Base-by-base conservation (phyloP, 2,329 filamentous ascomycete genomes). In the Nigrospora osmanthi region DNA sequence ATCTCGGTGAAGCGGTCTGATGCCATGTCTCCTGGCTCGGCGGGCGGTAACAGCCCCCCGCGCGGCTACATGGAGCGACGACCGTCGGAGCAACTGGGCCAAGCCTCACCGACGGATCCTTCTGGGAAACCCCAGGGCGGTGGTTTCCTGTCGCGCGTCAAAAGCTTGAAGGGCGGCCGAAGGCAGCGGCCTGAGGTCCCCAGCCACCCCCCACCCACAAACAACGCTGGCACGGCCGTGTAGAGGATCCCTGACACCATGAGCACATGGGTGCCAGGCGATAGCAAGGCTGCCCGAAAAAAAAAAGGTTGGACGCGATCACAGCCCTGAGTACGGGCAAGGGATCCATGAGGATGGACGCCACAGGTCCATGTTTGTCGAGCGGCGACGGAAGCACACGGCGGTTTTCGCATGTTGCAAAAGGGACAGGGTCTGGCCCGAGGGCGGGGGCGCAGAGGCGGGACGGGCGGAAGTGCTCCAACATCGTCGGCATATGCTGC, bases 81-180 rank as follows among this genome's bases (percentile, higher is more conserved):
- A 53, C 63, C 73, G 3, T 89, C 85, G 5, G 69, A 74, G 14
- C 84, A 87, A 52, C 72, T 67, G 11, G 60, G 63, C 30, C 57
- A 61, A 13, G 54, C 58, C 15, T 35, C 28, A 23, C 58, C 58
- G 40, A 69, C 71, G 47, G 71, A 68, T 35, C 65, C 64, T 52
- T 59, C 62, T 53, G 61, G 66, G 53, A 70, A 72, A 58, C 63
- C 63, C 11, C 51, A 51, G 40, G 67, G 70, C 38, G 76, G 77
- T 39, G 85, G 87, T 2, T 83, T 94, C 50, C 62, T 94, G 49
- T 86, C 79, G 43, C 79, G 88, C 44, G 87, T 93, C 69, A 89
- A 87, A 75, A 89, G 84, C 64, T 68, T 93, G 65, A 90, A 88
- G 70, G 83, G 84, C 42, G 80, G 80, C 31, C 75, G 82, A 52